Conservation (phyloP, 2,329 filamentous ascomycete species). For the Diatrype stigma region DNA sequence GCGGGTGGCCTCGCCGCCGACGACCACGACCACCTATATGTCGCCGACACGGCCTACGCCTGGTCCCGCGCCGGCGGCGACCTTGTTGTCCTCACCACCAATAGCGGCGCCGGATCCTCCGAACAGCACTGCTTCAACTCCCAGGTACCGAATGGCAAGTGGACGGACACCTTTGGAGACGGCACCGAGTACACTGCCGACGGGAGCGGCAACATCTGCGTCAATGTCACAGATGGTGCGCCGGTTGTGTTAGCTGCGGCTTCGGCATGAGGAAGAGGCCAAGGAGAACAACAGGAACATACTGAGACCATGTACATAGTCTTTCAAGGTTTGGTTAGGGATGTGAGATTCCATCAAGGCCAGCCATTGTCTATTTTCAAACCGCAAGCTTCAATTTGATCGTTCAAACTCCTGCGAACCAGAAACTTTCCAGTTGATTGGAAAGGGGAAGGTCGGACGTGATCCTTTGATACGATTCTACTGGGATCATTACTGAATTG, state of each 20-base stretch:
- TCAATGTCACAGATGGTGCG: conserved; percentile 36
- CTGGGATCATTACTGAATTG: too few relatives aligned
- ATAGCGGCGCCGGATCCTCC: conserved; percentile 34
- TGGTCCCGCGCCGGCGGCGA: conserved; percentile 40
- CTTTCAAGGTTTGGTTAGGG: too few relatives aligned
- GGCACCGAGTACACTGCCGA: conserved; percentile 32
- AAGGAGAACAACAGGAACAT: too few relatives aligned
- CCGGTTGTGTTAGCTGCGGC: conserved; percentile 34
- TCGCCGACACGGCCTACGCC: conserved; percentile 37
- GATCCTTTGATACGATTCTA: too few relatives aligned
- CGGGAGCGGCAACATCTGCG: conserved; percentile 36
- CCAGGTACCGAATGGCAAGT: conserved; percentile 31
- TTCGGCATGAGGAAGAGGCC: too few relatives aligned
- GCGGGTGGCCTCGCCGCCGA: conserved; percentile 39
- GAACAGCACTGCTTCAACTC: conserved; percentile 39
- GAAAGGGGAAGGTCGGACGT: too few relatives aligned
- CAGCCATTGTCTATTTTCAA: too few relatives aligned
- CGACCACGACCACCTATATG: conserved; percentile 41
- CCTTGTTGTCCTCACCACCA: conserved; percentile 42
- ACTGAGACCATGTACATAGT: too few relatives aligned
- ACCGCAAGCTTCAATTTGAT: too few relatives aligned
- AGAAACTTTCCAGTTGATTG: too few relatives aligned
- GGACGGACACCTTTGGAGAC: conserved; percentile 36
- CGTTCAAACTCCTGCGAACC: too few relatives aligned
- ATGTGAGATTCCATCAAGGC: too few relatives aligned